Percentiles rank a stretch among this genome's conserved stretches.
These are phyloP conservation scores for Vitis cinerea DNA, from an alignment of 164 flowering plant species.

Conservation along the genomic window DNA sequence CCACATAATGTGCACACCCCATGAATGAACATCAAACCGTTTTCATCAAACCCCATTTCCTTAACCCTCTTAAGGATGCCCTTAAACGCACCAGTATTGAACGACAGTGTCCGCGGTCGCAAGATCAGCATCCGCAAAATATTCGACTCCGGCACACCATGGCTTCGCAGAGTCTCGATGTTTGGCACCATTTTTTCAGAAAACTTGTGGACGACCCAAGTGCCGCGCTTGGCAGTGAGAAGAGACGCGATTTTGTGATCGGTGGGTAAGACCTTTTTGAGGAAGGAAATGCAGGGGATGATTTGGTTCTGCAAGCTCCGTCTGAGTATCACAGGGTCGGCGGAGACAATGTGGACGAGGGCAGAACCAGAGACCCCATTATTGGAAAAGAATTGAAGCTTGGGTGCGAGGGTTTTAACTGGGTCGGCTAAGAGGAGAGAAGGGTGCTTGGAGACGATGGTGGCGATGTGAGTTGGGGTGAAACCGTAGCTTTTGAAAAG, in stretches of 20 bases:
- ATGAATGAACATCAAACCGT: neutral
- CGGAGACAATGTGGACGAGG: neutral
- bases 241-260: neutral
- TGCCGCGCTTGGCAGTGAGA: constrained; percentile 5
- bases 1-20: neutral
- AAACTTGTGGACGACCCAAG: neutral
- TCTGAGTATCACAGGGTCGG: neutral
- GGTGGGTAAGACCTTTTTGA: neutral
- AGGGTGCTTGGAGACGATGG: neutral
- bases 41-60: constrained; percentile 4
- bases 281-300: constrained; percentile 3
- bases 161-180: neutral
- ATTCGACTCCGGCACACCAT: constrained; percentile 4
- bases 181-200: neutral
- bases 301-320: neutral
- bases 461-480: neutral
- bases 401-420: neutral
- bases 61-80: neutral
- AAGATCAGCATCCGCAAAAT: neutral
- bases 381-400: constrained; percentile 1
- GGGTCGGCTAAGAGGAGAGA: neutral
- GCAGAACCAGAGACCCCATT: neutral
- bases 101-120: neutral
- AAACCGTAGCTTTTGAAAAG: constrained; percentile 1
- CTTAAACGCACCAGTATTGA: neutral